Base-by-base conservation (phyloP, 352 stramenopile genomes). In the Pythium vanterpoolii region DNA sequence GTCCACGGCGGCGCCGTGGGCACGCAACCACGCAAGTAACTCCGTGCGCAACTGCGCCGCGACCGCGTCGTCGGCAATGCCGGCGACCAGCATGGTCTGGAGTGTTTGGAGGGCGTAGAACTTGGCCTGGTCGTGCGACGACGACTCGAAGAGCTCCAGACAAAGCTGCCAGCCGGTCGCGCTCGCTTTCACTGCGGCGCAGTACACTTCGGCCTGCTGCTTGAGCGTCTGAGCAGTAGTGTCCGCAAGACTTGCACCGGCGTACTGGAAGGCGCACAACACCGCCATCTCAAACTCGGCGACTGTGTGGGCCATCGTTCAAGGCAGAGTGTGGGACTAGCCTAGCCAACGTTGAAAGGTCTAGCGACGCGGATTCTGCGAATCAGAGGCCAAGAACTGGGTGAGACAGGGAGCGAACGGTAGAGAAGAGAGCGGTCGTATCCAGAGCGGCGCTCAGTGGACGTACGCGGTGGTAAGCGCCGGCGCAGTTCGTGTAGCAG, bases 91-190 rank as follows among this genome's bases (percentile, higher is more conserved):
- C 13, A 70, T 69, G 54, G 90, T 76, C 68, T 90, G 85, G 2
- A 94, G 68, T 30, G 79, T 77, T 69, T 94, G 85, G 10, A 94
- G 63, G 10, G 82, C 77, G 66, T 86, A 94, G 57, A 94, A 94
- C 68, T 92, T 90, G 71, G 87, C 82, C 39, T 94, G 73, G 33
- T 90, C 68, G 57, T 91, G 76, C 44, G 73, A 50, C 16, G 82
- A 88, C 30, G 63, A 68, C 47, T 84, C 64, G 47, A 94, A 92
- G 23, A 94, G 77, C 67, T 87, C 68, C 26, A 94, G 61, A 47
- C 81, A 83, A n/a, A 70, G 61, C 2, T 57, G 72, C 79, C 82
- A 92, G 53, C 79, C 76, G 31, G 75, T 61, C 7, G 55, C 16
- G 46, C 69, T 77, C 39, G 53, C 63, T 60, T 92, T 90, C 54